Conservation (phyloP, 1,284 basidiomycete species). For the Exsudoporus floridanus region DNA sequence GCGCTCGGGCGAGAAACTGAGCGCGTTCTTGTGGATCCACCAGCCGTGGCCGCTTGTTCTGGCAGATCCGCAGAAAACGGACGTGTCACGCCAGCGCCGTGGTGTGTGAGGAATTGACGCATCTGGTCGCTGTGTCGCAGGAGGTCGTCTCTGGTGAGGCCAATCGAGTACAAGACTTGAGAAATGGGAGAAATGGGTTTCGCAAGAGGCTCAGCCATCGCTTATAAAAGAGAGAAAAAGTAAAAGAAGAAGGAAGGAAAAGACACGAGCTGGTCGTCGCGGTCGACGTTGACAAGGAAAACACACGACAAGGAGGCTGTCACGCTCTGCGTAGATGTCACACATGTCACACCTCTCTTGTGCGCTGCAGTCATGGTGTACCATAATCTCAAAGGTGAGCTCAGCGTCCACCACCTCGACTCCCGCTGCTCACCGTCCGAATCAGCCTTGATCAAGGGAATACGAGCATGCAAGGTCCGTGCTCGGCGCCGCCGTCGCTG, state of each 20-base stretch:
- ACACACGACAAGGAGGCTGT: slow-evolving; percentile 7
- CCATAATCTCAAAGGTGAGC: slow-evolving; percentile 87
- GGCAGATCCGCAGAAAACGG: slow-evolving; percentile 40
- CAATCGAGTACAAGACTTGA: slow-evolving; percentile 61
- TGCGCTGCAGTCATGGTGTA: slow-evolving; percentile 60
- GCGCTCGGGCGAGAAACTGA: slow-evolving; percentile 52
- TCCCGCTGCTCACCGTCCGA: slow-evolving; percentile 17
- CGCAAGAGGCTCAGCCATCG: slow-evolving; percentile 26
- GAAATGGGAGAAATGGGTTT: slow-evolving; percentile 55
- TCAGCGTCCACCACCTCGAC: slow-evolving; percentile 9
- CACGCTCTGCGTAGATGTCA: slow-evolving; percentile 23
- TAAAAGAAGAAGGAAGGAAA: background rate
- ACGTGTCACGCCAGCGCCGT: slow-evolving; percentile 45
- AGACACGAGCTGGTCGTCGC: slow-evolving; percentile 17
- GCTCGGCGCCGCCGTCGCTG: slow-evolving; percentile 1
- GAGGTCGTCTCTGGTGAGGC: slow-evolving; percentile 70
- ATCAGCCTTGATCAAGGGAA: slow-evolving; percentile 91
- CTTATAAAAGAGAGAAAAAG: background rate
- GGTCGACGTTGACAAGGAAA: slow-evolving; percentile 20
- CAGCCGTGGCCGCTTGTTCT: slow-evolving; percentile 36
- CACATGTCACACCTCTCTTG: slow-evolving; percentile 24
- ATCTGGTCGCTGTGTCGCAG: slow-evolving; percentile 65
- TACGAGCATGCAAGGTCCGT: slow-evolving; percentile 86
- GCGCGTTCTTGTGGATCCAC: slow-evolving; percentile 47
- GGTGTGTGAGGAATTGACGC: slow-evolving; percentile 66